Percentiles rank a stretch among this genome's conserved stretches.
Conservation (phyloP, 345 rosid species). For the Populus simonii region DNA sequence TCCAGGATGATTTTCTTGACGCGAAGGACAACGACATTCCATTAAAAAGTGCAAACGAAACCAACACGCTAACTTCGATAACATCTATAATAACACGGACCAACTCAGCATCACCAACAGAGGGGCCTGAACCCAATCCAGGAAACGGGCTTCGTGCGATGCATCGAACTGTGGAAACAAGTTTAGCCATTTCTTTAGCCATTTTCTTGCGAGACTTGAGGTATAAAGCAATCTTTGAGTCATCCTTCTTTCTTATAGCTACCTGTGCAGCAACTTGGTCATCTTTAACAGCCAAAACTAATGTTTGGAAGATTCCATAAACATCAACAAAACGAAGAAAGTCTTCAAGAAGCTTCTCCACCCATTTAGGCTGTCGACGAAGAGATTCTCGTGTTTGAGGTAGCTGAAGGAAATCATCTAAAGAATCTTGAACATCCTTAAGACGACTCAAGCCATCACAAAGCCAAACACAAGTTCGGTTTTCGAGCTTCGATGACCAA, state of each 20-base stretch:
- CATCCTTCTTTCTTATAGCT: slow-evolving; percentile 52
- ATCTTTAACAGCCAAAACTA: slow-evolving; percentile 40
- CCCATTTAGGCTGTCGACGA: slow-evolving; percentile 33
- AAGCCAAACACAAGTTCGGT: slow-evolving; percentile 36
- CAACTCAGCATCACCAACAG: slow-evolving; percentile 31
- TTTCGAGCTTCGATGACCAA: slow-evolving; percentile 24
- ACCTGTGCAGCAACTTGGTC: slow-evolving; percentile 46
- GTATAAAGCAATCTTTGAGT: slow-evolving; percentile 31
- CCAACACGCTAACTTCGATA: slow-evolving; percentile 35
- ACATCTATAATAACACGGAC: slow-evolving; percentile 30
- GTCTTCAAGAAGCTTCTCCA: slow-evolving; percentile 53
- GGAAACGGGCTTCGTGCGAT: slow-evolving; percentile 17
- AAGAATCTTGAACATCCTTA: slow-evolving; percentile 37
- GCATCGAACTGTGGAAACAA: slow-evolving; percentile 23
- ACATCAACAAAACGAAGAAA: slow-evolving; percentile 51
- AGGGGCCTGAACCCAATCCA: slow-evolving; percentile 1
- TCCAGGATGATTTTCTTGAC: slow-evolving; percentile 29
- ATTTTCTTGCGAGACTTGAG: slow-evolving; percentile 35
- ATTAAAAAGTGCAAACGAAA: slow-evolving; percentile 40
- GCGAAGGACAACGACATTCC: slow-evolving; percentile 34
- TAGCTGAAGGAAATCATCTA: slow-evolving; percentile 50
- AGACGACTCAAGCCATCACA: slow-evolving; percentile 42
- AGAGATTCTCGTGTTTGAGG: slow-evolving; percentile 53
- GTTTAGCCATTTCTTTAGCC: slow-evolving; percentile 41
- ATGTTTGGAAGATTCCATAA: slow-evolving; percentile 52